Conservation (phyloP, 2,329 filamentous ascomycete species). For the Stagonosporopsis rhizophila region DNA sequence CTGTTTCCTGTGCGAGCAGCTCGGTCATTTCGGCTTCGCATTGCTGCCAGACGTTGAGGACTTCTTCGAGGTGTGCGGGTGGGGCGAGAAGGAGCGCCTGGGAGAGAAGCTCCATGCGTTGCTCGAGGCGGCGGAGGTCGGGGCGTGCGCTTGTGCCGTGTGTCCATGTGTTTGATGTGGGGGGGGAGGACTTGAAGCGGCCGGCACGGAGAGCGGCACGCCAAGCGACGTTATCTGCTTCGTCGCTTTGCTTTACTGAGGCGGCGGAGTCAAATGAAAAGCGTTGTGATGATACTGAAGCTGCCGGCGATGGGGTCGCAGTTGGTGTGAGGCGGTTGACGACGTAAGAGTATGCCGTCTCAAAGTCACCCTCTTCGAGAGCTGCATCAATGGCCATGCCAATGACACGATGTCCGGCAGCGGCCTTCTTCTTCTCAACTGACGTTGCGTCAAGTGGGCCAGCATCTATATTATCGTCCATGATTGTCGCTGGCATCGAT, state of each 20-base stretch:
- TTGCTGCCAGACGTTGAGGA: constrained; percentile 75
- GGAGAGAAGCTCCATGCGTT: constrained; percentile 80
- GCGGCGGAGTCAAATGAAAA: constrained; percentile 29
- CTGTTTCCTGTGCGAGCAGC: constrained; percentile 70
- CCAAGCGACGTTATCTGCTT: constrained; percentile 75
- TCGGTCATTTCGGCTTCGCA: constrained; percentile 79
- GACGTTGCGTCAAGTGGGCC: constrained; percentile 24
- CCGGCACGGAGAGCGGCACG: constrained; percentile 80
- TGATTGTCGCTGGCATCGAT: constrained; percentile 42
- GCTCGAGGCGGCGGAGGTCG: constrained; percentile 73
- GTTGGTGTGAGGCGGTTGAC: constrained; percentile 67
- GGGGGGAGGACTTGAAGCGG: constrained; percentile 64
- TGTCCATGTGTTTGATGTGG: constrained; percentile 48
- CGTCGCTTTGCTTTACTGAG: constrained; percentile 29
- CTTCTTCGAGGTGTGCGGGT: constrained; percentile 72
- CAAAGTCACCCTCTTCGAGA: constrained; percentile 78
- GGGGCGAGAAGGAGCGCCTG: constrained; percentile 79
- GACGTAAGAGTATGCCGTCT: constrained; percentile 85
- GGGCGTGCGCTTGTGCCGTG: constrained; percentile 58
- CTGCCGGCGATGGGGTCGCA: constrained; percentile 33
- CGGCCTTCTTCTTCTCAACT: constrained; percentile 43
- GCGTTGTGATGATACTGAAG: constrained; percentile 30
- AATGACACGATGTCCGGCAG: constrained; percentile 71
- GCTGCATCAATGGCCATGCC: constrained; percentile 84
- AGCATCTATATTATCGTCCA: constrained; percentile 61